Conservation (phyloP, 495 filamentous ascomycete species). For the Trypethelium eluteriae region DNA sequence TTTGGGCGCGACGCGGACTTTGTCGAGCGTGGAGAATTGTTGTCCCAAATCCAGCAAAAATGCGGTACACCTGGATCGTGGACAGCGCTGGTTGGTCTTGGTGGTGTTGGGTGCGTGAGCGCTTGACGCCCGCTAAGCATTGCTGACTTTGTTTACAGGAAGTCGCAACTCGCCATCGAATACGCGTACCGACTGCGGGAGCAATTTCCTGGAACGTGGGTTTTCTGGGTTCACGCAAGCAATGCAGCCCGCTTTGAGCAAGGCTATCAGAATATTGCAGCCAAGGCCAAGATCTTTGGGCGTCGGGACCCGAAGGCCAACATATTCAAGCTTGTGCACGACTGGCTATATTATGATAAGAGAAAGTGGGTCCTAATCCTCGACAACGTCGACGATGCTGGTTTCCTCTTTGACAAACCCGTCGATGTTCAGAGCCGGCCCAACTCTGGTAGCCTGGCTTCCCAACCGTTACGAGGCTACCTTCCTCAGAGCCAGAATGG, state of each 20-base stretch:
- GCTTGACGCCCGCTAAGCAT: neutral
- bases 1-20: conserved; percentile 38
- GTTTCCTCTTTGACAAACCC: conserved; percentile 26
- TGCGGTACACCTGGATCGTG: conserved; percentile 24
- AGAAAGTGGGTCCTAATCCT: conserved; percentile 41
- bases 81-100: conserved; percentile 38
- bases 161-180: conserved; percentile 38
- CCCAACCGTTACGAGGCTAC: conserved; percentile 3
- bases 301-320: conserved; percentile 36
- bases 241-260: conserved; percentile 37
- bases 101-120: conserved; percentile 41
- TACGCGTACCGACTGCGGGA: conserved; percentile 35
- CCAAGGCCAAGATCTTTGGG: conserved; percentile 33
- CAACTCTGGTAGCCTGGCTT: neutral
- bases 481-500: conserved; percentile 33
- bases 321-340: conserved; percentile 36
- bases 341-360: conserved; percentile 30
- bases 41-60: conserved; percentile 31
- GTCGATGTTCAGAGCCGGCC: conserved; percentile 16
- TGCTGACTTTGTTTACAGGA: conserved; percentile 21
- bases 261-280: conserved; percentile 38
- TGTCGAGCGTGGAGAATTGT: conserved; percentile 36
- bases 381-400: conserved; percentile 41
- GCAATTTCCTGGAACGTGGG: conserved; percentile 36
- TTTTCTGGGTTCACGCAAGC: conserved; percentile 46